A percentile compares a stretch with the other conserved stretches of the same genome.
These are phyloP conservation scores for Pseudonitzschia multiseries DNA, from an alignment of 108 stramenopile species.

Conservation along the genomic window DNA sequence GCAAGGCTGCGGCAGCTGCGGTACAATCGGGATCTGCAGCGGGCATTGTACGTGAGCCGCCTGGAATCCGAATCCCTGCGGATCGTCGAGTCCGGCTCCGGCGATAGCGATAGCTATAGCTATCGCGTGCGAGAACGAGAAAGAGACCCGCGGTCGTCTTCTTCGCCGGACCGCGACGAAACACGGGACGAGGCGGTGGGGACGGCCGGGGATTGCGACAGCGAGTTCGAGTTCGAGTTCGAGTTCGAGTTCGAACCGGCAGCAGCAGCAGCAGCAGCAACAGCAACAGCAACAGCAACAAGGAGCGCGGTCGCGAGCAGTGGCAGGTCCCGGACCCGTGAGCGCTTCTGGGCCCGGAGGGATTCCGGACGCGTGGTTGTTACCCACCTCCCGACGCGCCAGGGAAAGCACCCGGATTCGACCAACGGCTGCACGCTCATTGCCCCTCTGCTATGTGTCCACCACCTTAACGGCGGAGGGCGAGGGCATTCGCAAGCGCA, in stretches of 20 bases:
- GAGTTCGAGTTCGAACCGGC: neutral
- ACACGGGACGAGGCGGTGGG: too few relatives aligned
- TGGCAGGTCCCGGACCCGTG: constrained; percentile 36
- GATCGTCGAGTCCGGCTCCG: too few relatives aligned
- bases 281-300: neutral
- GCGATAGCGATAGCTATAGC: too few relatives aligned
- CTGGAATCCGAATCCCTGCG: neutral
- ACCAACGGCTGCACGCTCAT: constrained; percentile 91
- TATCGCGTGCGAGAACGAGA: too few relatives aligned
- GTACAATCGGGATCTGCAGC: constrained; percentile 36
- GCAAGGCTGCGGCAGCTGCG: too few relatives aligned
- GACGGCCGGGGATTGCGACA: too few relatives aligned
- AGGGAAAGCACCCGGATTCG: constrained; percentile 62
- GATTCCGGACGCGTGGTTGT: constrained; percentile 39
- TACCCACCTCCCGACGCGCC: constrained; percentile 66
- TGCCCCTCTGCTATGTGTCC: constrained; percentile 74
- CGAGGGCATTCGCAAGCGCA: neutral
- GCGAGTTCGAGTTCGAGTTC: neutral
- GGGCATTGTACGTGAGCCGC: constrained; percentile 50
- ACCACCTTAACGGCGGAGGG: constrained; percentile 45
- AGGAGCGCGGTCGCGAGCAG: neutral
- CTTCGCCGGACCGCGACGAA: too few relatives aligned
- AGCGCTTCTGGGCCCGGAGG: constrained; percentile 48
- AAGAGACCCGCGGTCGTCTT: too few relatives aligned
- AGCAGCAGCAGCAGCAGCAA: neutral